Evolutionary conservation across 441 rosid species (phyloP), one percentile per base, ranked within the genome.

Genomic region (Pelargonium citronellum): DNA sequence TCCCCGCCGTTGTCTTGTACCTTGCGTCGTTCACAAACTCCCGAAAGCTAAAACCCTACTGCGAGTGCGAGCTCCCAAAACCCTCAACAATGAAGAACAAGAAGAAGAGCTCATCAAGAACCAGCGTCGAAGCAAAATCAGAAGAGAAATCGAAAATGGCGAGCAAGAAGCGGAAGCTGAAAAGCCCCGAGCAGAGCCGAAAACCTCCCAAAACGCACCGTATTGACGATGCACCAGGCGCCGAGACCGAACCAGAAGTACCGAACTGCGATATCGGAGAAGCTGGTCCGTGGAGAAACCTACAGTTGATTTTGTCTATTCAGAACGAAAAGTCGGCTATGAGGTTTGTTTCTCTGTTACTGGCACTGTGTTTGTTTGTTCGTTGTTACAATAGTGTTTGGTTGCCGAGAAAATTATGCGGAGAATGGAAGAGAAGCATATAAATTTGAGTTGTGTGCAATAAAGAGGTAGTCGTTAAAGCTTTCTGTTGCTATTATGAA

Each of bases 271-370:
- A 37, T 7, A 39, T 65, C 63, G 77, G 73, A 57, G 84, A 79
- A 73, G 87, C 43, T 13, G 57, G 74, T 74, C 86, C 89, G 49
- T 95, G 98, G 98, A 81, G 79, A 77, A 92, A 92, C 76, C 85
- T 95, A 12, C 82, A 88, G 75, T 79, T 95, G 69, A 83, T 92
- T 74, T 82, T 87, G 11, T 83, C 80, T 8, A 67, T 92, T 60
- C 87, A 87, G 77, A 80, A 62, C 79, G 86, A 80, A 79, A 71
- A 68, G 87, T 73, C 83, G 77, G 37, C 75, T 81, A 61, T 83
- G 80, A 86, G 76, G 99, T 95, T 46, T 77, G 94, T 75, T 37
- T 67, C 65, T 39, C 61, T 68, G 70, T 46, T n/a, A 58, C 16
- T 19, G 10, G 41, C 20, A 20, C 44, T 71, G 1, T 69, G 43